These are phyloP conservation scores for Stemphylium lycopersici DNA, from an alignment of 2,329 filamentous ascomycete species.

Conservation along the genomic window DNA sequence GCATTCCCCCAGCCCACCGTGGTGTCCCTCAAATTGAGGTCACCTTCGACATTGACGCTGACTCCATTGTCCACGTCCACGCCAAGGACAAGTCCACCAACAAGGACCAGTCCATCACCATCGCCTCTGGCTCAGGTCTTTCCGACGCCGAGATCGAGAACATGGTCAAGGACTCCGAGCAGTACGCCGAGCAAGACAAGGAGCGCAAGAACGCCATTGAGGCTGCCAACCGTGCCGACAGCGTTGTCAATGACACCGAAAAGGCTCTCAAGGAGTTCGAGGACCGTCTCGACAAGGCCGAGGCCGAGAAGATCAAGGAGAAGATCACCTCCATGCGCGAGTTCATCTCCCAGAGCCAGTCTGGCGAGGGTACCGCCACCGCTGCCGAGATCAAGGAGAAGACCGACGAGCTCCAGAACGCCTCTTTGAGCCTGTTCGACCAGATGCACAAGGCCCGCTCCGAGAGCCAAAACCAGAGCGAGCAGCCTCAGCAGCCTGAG, in stretches of 20 bases:
- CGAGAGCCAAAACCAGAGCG: conserved; percentile 59
- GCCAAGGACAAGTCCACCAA: conserved; percentile 99
- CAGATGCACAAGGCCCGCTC: conserved; percentile 98
- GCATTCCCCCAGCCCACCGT: conserved; percentile 93
- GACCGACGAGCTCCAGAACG: conserved; percentile 96
- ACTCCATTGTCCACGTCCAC: conserved; percentile 96
- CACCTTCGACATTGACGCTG: conserved; percentile 97
- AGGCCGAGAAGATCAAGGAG: conserved; percentile 91
- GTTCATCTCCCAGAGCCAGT: conserved; percentile 92
- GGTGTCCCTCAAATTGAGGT: conserved; percentile 97
- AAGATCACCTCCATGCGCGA: conserved; percentile 88
- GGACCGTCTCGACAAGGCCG: conserved; percentile 94
- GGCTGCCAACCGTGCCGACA: conserved; percentile 95
- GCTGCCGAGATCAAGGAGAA: conserved; percentile 97
- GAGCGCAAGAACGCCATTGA: conserved; percentile 96
- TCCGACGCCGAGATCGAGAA: conserved; percentile 92
- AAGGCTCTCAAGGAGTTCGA: conserved; percentile 97
- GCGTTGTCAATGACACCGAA: conserved; percentile 95
- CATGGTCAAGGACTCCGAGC: conserved; percentile 98
- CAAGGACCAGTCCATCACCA: conserved; percentile 99
- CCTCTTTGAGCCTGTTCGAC: conserved; percentile 95
- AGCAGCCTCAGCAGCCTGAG: conserved; percentile 52
- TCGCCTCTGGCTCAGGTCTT: conserved; percentile 95
- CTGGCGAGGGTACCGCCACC: conserved; percentile 83
- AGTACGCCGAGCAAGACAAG: conserved; percentile 93